A percentile compares a stretch with the other conserved stretches of the same genome.
These are phyloP conservation scores for Nakazawaea wickerhamii DNA, from an alignment of 805 yeast species.

Conservation along the genomic window DNA sequence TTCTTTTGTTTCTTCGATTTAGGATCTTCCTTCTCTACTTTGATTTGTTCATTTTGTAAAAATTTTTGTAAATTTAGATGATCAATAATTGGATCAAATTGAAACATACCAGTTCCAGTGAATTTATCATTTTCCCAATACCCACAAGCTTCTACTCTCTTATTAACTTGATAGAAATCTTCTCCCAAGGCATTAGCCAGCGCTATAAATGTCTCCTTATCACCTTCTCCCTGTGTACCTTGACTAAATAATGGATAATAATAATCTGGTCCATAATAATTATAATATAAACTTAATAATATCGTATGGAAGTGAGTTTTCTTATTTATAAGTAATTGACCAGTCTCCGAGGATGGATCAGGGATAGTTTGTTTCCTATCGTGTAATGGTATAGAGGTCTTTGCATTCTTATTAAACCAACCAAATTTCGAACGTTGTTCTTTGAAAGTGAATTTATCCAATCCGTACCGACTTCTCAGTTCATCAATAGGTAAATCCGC, in stretches of 20 bases:
- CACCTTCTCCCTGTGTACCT: slow-evolving; percentile 73
- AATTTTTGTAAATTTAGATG: slow-evolving; percentile 22
- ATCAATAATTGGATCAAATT: slow-evolving; percentile 29
- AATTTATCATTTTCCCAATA: slow-evolving; percentile 17
- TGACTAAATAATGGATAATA: slow-evolving; percentile 54
- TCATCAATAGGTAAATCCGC: slow-evolving; percentile 36
- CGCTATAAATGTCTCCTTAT: slow-evolving; percentile 71
- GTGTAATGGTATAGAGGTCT: slow-evolving; percentile 40
- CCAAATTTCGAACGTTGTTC: background rate
- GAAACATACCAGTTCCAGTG: slow-evolving; percentile 18
- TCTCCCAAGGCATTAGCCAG: slow-evolving; percentile 50
- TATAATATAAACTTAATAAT: slow-evolving; percentile 53
- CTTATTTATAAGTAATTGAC: slow-evolving; percentile 56
- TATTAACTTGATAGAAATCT: slow-evolving; percentile 50
- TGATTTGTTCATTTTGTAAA: slow-evolving; percentile 12
- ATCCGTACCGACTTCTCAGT: slow-evolving; percentile 29
- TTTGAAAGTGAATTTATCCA: slow-evolving; percentile 13
- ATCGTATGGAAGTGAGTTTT: slow-evolving; percentile 48
- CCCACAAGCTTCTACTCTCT: slow-evolving; percentile 47
- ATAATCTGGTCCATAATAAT: slow-evolving; percentile 53
- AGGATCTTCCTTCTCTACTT: slow-evolving; percentile 12
- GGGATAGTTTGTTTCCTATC: slow-evolving; percentile 58
- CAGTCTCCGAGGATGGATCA: slow-evolving; percentile 59
- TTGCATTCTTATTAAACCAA: slow-evolving; percentile 15
- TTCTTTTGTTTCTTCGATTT: background rate